Conservation (phyloP, 2,329 filamentous ascomycete species). For the Coccinonectria pachysandricola region DNA sequence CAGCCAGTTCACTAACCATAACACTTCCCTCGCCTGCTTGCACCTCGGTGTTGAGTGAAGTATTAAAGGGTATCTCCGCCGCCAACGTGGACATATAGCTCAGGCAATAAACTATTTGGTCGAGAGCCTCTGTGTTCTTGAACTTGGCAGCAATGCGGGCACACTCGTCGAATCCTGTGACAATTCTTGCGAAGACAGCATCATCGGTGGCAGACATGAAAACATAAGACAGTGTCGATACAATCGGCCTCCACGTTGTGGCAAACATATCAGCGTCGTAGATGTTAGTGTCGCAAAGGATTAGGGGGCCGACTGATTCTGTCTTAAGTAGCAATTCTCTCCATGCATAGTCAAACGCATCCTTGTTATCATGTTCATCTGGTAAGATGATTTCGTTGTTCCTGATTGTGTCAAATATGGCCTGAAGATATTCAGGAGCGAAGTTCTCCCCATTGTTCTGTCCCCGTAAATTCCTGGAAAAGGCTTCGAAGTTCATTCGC, state of each 20-base stretch:
- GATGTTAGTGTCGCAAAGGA: constrained; percentile 80
- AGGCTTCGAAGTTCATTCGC: constrained; percentile 77
- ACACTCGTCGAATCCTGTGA: constrained; percentile 92
- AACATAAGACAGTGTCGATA: constrained; percentile 92
- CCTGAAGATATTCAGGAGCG: constrained; percentile 67
- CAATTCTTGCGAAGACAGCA: constrained; percentile 83
- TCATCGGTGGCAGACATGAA: constrained; percentile 99
- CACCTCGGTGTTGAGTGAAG: constrained; percentile 86
- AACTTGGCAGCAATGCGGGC: constrained; percentile 85
- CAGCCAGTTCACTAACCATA: constrained; percentile 97
- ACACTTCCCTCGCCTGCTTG: constrained; percentile 85
- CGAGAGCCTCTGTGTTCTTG: constrained; percentile 72
- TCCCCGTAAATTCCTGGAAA: constrained; percentile 79
- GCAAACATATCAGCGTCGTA: constrained; percentile 98
- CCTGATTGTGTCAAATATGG: constrained; percentile 85
- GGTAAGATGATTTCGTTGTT: constrained; percentile 92
- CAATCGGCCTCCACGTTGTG: constrained; percentile 87
- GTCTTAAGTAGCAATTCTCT: constrained; percentile 85
- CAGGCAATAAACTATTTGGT: constrained; percentile 85
- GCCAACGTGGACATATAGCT: constrained; percentile 85
- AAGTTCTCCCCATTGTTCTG: constrained; percentile 84
- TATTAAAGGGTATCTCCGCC: constrained; percentile 66
- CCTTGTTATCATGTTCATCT: constrained; percentile 92
- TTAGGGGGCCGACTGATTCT: constrained; percentile 60
- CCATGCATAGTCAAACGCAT: constrained; percentile 97